Base-by-base conservation (phyloP, 2,329 filamentous ascomycete genomes). In the Ciborinia camelliae region DNA sequence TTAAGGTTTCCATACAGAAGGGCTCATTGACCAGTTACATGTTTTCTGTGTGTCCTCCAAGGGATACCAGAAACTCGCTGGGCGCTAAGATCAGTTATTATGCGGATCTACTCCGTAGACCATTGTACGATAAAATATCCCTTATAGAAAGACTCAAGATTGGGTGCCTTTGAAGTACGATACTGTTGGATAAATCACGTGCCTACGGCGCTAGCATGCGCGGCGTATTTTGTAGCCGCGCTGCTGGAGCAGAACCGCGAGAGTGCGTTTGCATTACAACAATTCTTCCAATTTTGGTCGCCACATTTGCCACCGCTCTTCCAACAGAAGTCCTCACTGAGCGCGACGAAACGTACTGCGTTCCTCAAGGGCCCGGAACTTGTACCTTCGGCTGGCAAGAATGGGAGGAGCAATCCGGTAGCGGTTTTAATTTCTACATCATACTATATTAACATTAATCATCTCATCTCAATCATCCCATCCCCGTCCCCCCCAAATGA, bases 301-400 rank as follows among this genome's bases (percentile, higher is more conserved):
- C 7, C 35, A 47, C 41, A 26, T 30, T 59, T 4, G 41, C 8
- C 1, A 4, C 18, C n/a, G 28, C 55, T 4, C 30, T 48, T 26
- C 41, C 55, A 47, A 26, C 41, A 47, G 28, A 35, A 3, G n/a
- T 10, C 8, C 30, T 59, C 14, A 35, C 41, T 3, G 23, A 10
- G 10, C 41, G 28, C 30, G 37, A 53, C 3, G 32, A 62, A 48
- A 45, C n/a, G 9, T 20, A 26, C 1, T 28, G 59, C 12, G 28
- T 32, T 5, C 30, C 59, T 20, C 48, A 45, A 62, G 37, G 37
- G 18, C 45, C 48, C 3, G 37, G 37, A 7, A 62, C 32, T 28
- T 62, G 48, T 26, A 62, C 48, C 9, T 62, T 53, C 4, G 37
- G 37, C 8, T 53, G 37, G 35, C 59, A 62, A 53, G 48, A 62